Conservation (phyloP, 2,329 filamentous ascomycete species). For the Ophiocordyceps camponoti-floridani region DNA sequence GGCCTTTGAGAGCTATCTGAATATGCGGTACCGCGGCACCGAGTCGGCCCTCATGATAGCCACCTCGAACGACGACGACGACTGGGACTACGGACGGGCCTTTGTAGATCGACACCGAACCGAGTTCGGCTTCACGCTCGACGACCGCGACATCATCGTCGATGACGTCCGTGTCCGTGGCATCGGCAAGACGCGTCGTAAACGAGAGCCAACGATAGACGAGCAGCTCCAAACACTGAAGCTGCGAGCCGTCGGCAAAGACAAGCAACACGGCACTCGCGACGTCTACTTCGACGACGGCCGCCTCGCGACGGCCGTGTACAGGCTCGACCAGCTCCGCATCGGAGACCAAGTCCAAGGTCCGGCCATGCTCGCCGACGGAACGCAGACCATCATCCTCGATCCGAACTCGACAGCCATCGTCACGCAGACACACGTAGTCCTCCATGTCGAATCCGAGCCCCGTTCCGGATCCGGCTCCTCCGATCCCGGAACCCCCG, state of each 20-base stretch:
- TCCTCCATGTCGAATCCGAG: constrained; percentile 25
- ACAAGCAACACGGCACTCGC: constrained; percentile 3
- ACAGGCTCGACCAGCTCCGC: constrained; percentile 7
- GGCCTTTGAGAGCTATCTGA: constrained; percentile 41
- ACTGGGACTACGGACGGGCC: constrained; percentile 69
- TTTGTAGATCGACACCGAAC: constrained; percentile 71
- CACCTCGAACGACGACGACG: constrained; percentile 22
- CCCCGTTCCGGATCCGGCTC: constrained; percentile 27
- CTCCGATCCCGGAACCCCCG: constrained; percentile 23
- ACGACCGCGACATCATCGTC: constrained; percentile 21
- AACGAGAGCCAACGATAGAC: constrained; percentile 66
- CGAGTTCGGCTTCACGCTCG: constrained; percentile 52
- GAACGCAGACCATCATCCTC: constrained; percentile 58
- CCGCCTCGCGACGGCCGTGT: constrained; percentile 9
- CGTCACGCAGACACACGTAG: constrained; percentile 16
- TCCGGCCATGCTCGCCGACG: constrained; percentile 41
- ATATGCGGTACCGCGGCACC: constrained; percentile 81
- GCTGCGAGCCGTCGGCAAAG: constrained; percentile 25
- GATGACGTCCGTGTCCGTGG: constrained; percentile 24
- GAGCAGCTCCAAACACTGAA: constrained; percentile 59
- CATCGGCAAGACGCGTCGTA: constrained; percentile 40
- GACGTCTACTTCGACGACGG: constrained; percentile 6
- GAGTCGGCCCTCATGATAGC: constrained; percentile 84
- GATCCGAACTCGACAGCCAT: constrained; percentile 21
- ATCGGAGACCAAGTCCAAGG: constrained; percentile 8